phyloP scores from a whole-genome alignment of 148 eudicot species.

The Silene latifolia region DNA sequence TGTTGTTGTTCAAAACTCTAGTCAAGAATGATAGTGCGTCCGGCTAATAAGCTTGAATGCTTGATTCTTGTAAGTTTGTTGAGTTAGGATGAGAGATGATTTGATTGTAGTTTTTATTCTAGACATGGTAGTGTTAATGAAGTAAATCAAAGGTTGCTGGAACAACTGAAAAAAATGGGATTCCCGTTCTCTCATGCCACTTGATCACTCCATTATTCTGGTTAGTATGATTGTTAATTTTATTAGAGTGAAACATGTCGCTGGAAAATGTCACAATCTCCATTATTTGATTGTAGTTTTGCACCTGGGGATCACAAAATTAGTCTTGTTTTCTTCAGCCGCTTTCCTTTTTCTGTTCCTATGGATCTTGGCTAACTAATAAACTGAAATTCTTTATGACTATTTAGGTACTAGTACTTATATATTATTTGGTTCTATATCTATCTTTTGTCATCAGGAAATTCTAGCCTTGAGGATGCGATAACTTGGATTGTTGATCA shows the following conservation, averaged over 20 bases:
- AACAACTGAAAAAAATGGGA: constrained; percentile 70
- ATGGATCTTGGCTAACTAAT: background rate
- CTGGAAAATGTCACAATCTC: background rate
- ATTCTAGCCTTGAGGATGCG: constrained; percentile 63
- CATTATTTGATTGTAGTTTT: no score
- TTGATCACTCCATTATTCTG: constrained; percentile 62
- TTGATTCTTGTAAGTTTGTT: background rate
- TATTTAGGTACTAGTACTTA: background rate
- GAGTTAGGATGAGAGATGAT: background rate
- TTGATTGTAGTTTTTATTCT: no score
- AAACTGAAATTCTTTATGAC: background rate
- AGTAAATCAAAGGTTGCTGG: constrained; percentile 52
- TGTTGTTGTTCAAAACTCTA: no score
- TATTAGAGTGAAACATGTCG: background rate
- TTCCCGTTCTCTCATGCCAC: constrained; percentile 56
- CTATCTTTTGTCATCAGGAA: constrained; percentile 38
- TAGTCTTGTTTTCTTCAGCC: no score
- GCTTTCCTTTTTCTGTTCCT: background rate
- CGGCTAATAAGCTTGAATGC: background rate
- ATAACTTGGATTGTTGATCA: constrained; percentile 78
- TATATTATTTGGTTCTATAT: background rate
- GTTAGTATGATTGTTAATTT: constrained; percentile 35
- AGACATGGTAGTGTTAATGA: constrained; percentile 68
- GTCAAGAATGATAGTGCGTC: background rate
- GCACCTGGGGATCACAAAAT: background rate